Percentiles rank a stretch among this genome's conserved stretches.
These are phyloP conservation scores for Catunica adiposa DNA, from an alignment of 2,329 filamentous ascomycete genomes.

Conservation along the genomic window DNA sequence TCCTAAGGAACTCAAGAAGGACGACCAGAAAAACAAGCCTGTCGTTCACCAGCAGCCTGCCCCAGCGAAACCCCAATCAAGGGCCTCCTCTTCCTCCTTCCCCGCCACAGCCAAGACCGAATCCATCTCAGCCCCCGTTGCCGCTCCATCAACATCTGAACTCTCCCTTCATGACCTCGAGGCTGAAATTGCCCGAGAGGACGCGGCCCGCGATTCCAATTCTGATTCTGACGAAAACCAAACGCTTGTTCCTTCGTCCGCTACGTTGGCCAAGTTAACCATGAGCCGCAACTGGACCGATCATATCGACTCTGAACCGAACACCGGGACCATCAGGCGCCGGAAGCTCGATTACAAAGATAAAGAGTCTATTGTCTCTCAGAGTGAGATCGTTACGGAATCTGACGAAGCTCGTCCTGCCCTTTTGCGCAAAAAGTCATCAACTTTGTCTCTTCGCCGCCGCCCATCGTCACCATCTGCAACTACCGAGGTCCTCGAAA, in stretches of 20 bases:
- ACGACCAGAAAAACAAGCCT: too few species aligned
- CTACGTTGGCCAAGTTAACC: slow-evolving; percentile 7
- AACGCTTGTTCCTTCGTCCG: slow-evolving; percentile 9
- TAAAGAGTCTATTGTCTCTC: too few species aligned
- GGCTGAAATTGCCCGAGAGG: slow-evolving; percentile 9
- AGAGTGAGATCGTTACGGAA: not conserved
- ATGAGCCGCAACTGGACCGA: slow-evolving; percentile 8
- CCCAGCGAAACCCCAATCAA: not conserved
- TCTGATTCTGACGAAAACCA: slow-evolving; percentile 5
- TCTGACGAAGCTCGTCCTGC: not conserved
- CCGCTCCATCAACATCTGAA: not conserved
- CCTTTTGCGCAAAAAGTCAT: slow-evolving; percentile 6
- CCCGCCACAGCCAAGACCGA: not conserved
- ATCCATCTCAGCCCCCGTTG: not conserved
- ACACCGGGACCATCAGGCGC: not conserved
- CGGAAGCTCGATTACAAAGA: not conserved
- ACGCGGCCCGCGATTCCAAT: slow-evolving; percentile 1
- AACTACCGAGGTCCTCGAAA: slow-evolving; percentile 19
- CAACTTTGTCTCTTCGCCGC: slow-evolving; percentile 6
- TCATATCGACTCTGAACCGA: not conserved
- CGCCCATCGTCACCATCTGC: slow-evolving; percentile 8
- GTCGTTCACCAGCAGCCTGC: too few species aligned
- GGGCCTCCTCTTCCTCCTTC: not conserved
- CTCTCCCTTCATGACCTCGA: slow-evolving; percentile 16
- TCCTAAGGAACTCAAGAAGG: not conserved